Percentiles rank a stretch among this genome's conserved stretches.
These are phyloP conservation scores for Hibiscus syriacus DNA, from an alignment of 345 rosid genomes.

Conservation along the genomic window DNA sequence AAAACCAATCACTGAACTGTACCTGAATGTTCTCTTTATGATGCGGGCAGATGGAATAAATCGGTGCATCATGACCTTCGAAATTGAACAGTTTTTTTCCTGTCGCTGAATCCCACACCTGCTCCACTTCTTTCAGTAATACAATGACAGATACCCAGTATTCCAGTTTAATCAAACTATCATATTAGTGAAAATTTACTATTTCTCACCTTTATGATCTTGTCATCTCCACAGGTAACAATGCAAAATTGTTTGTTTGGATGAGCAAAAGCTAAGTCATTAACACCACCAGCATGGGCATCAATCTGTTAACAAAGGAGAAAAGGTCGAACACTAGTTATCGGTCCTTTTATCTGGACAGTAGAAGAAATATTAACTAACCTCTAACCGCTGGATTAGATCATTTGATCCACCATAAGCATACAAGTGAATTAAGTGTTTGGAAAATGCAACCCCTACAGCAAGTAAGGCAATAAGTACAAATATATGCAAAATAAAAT, in stretches of 20 bases:
- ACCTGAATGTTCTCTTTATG: conserved; percentile 90
- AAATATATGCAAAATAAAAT: conserved; percentile 8
- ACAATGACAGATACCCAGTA: neutral
- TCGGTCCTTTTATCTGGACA: neutral
- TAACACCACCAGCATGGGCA: conserved; percentile 79
- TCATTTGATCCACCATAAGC: conserved; percentile 45
- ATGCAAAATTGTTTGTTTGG: conserved; percentile 75
- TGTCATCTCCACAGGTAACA: conserved; percentile 88
- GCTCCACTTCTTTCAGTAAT: conserved; percentile 30
- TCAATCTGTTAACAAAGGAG: conserved; percentile 48
- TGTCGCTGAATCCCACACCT: conserved; percentile 67
- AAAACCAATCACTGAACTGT: neutral
- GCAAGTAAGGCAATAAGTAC: conserved; percentile 16
- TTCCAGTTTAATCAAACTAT: conserved; percentile 7
- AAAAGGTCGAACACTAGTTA: conserved; percentile 13
- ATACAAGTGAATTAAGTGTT: conserved; percentile 66
- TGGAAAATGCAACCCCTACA: conserved; percentile 69
- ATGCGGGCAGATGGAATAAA: conserved; percentile 85
- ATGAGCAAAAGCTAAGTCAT: conserved; percentile 82
- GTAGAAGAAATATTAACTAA: conserved; percentile 15
- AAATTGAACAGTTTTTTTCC: conserved; percentile 61
- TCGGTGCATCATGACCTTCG: conserved; percentile 86
- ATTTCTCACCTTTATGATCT: conserved; percentile 63
- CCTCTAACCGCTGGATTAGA: conserved; percentile 57
- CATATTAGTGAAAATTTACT: neutral